These are phyloP conservation scores for Patellifolia procumbens DNA, from an alignment of 179 eudicot genomes.

Conservation along the genomic window DNA sequence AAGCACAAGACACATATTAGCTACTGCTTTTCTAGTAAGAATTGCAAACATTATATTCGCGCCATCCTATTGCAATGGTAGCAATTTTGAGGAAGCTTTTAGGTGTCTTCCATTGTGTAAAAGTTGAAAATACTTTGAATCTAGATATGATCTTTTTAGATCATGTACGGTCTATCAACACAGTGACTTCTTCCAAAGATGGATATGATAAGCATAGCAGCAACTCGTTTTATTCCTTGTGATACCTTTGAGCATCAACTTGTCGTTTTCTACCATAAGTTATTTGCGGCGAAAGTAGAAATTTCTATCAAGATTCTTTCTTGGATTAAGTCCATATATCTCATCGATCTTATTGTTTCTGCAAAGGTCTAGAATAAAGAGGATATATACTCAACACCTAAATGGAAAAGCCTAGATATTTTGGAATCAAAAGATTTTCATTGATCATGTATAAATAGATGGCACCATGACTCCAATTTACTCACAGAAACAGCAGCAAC, in stretches of 20 bases:
- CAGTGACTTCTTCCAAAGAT: background rate
- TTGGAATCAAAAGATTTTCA: slow-evolving; percentile 1
- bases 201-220: background rate
- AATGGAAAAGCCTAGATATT: background rate
- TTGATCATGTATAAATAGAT: background rate
- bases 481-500: background rate
- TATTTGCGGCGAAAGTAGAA: background rate
- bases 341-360: too few species aligned
- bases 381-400: too few species aligned
- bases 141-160: background rate
- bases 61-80: background rate
- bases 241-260: background rate
- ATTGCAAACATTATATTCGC: background rate
- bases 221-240: background rate
- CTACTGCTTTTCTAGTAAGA: too few species aligned
- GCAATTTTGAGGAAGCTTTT: too few species aligned
- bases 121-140: background rate
- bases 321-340: too few species aligned
- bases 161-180: slow-evolving; percentile 7
- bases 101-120: background rate
- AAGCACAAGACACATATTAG: background rate
- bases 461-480: slow-evolving; percentile 12
- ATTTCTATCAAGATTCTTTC: background rate
- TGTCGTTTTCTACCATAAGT: too few species aligned
- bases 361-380: too few species aligned